Percentiles rank a stretch among this genome's conserved stretches.
Evolutionary conservation across 768 basidiomycete genomes (phyloP).

Genomic region (Cubamyces sp.): DNA sequence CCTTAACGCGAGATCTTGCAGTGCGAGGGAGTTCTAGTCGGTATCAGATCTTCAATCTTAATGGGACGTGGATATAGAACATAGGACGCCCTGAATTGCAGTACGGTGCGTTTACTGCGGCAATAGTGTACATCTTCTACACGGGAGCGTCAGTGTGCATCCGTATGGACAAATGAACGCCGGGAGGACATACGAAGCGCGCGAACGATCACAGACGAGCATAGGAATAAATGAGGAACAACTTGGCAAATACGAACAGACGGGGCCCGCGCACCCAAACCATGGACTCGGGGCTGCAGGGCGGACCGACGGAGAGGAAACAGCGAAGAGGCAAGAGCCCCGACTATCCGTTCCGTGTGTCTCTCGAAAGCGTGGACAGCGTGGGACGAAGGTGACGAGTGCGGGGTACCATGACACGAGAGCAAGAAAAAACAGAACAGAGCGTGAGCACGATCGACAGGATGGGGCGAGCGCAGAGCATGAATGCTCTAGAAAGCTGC

Average conservation of each 20-base stretch:
- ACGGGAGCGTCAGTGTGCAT: constrained; percentile 1
- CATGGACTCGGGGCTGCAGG: constrained; percentile 6
- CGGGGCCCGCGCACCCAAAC: constrained; percentile 15
- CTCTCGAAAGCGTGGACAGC: constrained; percentile 17
- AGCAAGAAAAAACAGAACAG: constrained; percentile 11
- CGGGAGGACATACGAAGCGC: not conserved
- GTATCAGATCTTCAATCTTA: constrained; percentile 10
- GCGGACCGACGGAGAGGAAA: constrained; percentile 21
- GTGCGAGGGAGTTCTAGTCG: constrained; percentile 2
- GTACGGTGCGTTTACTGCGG: not conserved
- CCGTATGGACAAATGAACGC: not conserved
- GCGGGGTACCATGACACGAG: constrained; percentile 10
- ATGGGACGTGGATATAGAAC: not conserved
- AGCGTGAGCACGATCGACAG: constrained; percentile 16
- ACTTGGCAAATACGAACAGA: not conserved
- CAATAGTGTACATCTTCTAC: not conserved
- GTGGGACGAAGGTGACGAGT: constrained; percentile 6
- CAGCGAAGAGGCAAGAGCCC: constrained; percentile 23
- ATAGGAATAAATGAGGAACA: constrained; percentile 15
- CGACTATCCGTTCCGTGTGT: constrained; percentile 22
- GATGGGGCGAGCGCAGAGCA: constrained; percentile 13
- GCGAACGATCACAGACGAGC: not conserved
- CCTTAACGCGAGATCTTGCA: constrained; percentile 6
- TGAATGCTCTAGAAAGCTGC: constrained; percentile 11
- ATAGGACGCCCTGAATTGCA: not conserved